These are phyloP conservation scores for Vachellia collinsii DNA, from an alignment of 306 rosid species.

Conservation along the genomic window DNA sequence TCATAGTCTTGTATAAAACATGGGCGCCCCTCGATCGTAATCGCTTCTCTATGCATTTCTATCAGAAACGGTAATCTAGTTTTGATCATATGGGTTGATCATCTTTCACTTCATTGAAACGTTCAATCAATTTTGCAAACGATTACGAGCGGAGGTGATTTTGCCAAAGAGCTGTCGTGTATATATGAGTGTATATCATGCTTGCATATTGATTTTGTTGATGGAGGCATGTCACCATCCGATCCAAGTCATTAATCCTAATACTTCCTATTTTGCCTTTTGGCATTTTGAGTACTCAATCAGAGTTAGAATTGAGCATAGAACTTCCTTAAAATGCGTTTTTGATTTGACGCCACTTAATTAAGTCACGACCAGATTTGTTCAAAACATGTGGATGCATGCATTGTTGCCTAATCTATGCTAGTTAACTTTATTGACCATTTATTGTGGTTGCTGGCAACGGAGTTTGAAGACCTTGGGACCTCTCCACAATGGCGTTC, in stretches of 20 bases:
- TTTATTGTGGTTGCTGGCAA: not conserved
- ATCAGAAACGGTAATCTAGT: not conserved
- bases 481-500: not conserved
- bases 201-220: constrained; percentile 12
- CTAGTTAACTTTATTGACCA: not conserved
- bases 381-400: not conserved
- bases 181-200: not conserved
- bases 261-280: constrained; percentile 1
- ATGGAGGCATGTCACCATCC: constrained; percentile 21
- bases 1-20: not conserved
- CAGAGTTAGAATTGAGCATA: not conserved
- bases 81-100: not conserved
- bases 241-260: not conserved
- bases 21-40: not conserved
- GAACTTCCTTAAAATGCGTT: not conserved
- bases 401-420: no score
- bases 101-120: not conserved
- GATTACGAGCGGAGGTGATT: constrained; percentile 5
- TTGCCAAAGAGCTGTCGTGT: not conserved
- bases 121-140: constrained; percentile 32
- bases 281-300: constrained; percentile 27
- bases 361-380: not conserved
- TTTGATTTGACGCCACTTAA: not conserved
- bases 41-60: constrained; percentile 1
- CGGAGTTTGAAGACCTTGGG: not conserved